Percentiles rank a stretch among this genome's conserved stretches.
Conservation (phyloP, 2,329 filamentous ascomycete genomes). For the Penicillium sp. region DNA sequence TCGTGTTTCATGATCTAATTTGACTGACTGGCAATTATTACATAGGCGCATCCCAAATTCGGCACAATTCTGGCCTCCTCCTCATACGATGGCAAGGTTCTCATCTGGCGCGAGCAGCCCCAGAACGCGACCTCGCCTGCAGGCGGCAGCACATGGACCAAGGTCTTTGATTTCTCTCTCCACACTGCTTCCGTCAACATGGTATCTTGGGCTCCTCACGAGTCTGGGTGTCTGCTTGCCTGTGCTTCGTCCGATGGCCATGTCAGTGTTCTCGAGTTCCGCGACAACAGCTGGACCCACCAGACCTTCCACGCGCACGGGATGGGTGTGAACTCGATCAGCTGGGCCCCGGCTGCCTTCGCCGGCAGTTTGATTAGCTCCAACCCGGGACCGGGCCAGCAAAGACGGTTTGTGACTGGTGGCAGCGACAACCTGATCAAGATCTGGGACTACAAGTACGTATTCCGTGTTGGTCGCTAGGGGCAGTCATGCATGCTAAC, state of each 20-base stretch:
- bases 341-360: constrained; percentile 83
- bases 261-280: constrained; percentile 93
- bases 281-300: constrained; percentile 90
- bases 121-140: constrained; percentile 38
- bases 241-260: constrained; percentile 92
- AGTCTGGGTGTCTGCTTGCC: constrained; percentile 89
- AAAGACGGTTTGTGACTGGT: constrained; percentile 87
- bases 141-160: constrained; percentile 65
- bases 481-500: constrained; percentile 2
- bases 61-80: constrained; percentile 95
- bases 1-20: not conserved
- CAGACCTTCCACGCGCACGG: constrained; percentile 88
- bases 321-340: constrained; percentile 91
- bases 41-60: constrained; percentile 89
- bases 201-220: constrained; percentile 95
- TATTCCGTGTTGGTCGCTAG: constrained; percentile 1
- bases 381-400: constrained; percentile 59
- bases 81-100: constrained; percentile 94
- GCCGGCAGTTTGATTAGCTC: constrained; percentile 83
- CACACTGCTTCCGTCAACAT: constrained; percentile 97
- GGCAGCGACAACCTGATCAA: constrained; percentile 92
- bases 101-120: constrained; percentile 91
- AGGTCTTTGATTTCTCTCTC: constrained; percentile 87
- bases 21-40: constrained; percentile 6
- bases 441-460: constrained; percentile 79